These are phyloP conservation scores for Kazachstania kunashirensis DNA, from an alignment of 805 yeast genomes.

Conservation along the genomic window DNA sequence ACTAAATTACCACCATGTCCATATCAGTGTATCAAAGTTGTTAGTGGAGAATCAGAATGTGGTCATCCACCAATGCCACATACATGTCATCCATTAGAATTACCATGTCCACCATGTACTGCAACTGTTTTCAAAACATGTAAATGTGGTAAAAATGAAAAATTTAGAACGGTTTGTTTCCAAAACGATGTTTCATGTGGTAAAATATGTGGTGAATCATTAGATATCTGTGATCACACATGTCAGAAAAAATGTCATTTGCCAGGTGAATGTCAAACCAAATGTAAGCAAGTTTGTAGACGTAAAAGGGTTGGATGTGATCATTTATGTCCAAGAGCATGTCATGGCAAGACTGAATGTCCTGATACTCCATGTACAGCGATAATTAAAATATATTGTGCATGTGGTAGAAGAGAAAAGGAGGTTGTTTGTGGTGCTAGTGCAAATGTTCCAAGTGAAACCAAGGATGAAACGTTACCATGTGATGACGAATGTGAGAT, in stretches of 20 bases:
- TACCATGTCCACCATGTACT: slow-evolving; percentile 71
- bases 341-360: slow-evolving; percentile 55
- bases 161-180: slow-evolving; percentile 57
- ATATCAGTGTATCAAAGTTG: slow-evolving; percentile 50
- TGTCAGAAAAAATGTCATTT: slow-evolving; percentile 50
- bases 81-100: slow-evolving; percentile 59
- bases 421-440: slow-evolving; percentile 50
- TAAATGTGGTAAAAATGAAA: slow-evolving; percentile 45
- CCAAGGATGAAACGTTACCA: slow-evolving; percentile 24
- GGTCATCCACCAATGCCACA: slow-evolving; percentile 68
- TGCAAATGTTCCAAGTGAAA: slow-evolving; percentile 3
- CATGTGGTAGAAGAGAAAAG: slow-evolving; percentile 49
- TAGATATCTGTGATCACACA: slow-evolving; percentile 41
- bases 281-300: slow-evolving; percentile 55
- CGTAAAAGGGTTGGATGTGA: slow-evolving; percentile 47
- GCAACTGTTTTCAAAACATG: slow-evolving; percentile 46
- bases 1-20: slow-evolving; percentile 54
- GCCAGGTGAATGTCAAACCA: slow-evolving; percentile 47
- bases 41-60: slow-evolving; percentile 36
- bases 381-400: slow-evolving; percentile 43
- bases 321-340: slow-evolving; percentile 52
- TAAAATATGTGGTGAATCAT: slow-evolving; percentile 43
- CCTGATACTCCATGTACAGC: slow-evolving; percentile 47
- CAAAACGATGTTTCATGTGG: slow-evolving; percentile 64
- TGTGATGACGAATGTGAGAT: slow-evolving; percentile 68